These are phyloP conservation scores for Neoscytalidium dimidiatum DNA, from an alignment of 2,329 filamentous ascomycete genomes.

Conservation along the genomic window DNA sequence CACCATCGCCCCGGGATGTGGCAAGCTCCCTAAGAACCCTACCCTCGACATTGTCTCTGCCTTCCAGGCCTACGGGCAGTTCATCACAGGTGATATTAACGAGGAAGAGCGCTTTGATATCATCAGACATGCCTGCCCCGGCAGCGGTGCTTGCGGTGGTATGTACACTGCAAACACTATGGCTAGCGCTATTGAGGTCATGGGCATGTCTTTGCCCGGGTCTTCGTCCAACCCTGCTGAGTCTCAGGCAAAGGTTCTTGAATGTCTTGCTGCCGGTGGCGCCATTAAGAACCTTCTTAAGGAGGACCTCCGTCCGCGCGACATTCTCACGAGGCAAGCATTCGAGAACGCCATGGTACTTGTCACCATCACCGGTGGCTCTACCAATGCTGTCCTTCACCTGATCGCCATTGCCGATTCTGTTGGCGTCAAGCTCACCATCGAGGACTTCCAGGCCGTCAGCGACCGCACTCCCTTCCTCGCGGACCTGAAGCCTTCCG, in stretches of 20 bases:
- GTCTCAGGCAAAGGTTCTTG: slow-evolving; percentile 53
- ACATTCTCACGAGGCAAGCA: slow-evolving; percentile 52
- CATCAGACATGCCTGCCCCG: slow-evolving; percentile 87
- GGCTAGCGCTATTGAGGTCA: slow-evolving; percentile 52
- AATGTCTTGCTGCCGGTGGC: slow-evolving; percentile 52
- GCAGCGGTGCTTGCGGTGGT: slow-evolving; percentile 79
- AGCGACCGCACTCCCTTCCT: slow-evolving; percentile 53
- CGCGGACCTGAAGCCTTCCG: slow-evolving; percentile 54
- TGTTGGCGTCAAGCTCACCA: slow-evolving; percentile 52
- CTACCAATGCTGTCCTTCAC: slow-evolving; percentile 54
- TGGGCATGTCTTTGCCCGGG: slow-evolving; percentile 54
- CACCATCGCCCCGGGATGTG: slow-evolving; percentile 86
- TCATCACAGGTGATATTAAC: slow-evolving; percentile 84
- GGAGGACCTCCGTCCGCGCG: slow-evolving; percentile 51
- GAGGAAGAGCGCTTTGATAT: slow-evolving; percentile 94
- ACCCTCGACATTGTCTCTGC: slow-evolving; percentile 93
- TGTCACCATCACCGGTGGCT: slow-evolving; percentile 53
- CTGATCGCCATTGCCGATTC: slow-evolving; percentile 54
- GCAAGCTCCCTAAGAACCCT: slow-evolving; percentile 64
- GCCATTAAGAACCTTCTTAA: slow-evolving; percentile 54
- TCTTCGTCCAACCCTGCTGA: slow-evolving; percentile 54
- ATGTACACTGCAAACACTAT: slow-evolving; percentile 64
- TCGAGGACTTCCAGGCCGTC: slow-evolving; percentile 55
- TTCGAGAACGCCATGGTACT: slow-evolving; percentile 56
- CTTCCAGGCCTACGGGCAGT: slow-evolving; percentile 97